Evolutionary conservation across 2,329 filamentous ascomycete species (phyloP), one percentile per base, ranked within the genome.

Genomic region (Geosmithia putterillii): DNA sequence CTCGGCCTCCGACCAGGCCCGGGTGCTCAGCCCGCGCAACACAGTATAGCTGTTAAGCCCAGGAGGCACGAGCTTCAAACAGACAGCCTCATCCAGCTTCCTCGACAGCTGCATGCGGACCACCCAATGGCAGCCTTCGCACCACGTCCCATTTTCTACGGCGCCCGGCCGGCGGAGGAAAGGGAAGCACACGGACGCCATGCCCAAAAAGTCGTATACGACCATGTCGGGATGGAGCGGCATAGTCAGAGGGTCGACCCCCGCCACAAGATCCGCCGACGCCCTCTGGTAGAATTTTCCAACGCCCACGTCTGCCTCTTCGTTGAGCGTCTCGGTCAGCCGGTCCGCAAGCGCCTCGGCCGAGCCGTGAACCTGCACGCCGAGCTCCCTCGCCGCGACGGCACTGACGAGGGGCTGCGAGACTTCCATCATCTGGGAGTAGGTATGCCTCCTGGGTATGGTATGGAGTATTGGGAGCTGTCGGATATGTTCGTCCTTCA

Each of bases 111-210:
- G 25, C 23, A 42, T 43, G 22, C 40, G 15, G 17, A 7, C 10
- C 7, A 34, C 35, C 4, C 18, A 7, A 15, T 45, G 28, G 25
- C 46, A 47, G 23, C 46, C 43, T 22, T 39, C 38, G 25, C 46
- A 47, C 46, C 43, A 45, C 4, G 45, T 28, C 6, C 43, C 46
- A 25, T 25, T 12, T 5, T 45, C 41, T 6, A 38, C 15, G 20
- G 6, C 17, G 21, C 22, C 41, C n/a, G 23, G 17, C 10, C 7
- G 3, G 14, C 41, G 19, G 10, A 45, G 34, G 3, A 22, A 47
- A 25, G 46, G 38, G n/a, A 47, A 43, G 4, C 34, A 41, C 6
- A 43, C 36, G 15, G 43, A 42, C 34, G 46, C 46, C 46, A 45
- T 43, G 35, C 46, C 41, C n/a, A 45, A 45, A 18, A 21, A 45